phyloP scores from a whole-genome alignment of 805 yeast genomes.

The Isabelozyma pseudorhagii region DNA sequence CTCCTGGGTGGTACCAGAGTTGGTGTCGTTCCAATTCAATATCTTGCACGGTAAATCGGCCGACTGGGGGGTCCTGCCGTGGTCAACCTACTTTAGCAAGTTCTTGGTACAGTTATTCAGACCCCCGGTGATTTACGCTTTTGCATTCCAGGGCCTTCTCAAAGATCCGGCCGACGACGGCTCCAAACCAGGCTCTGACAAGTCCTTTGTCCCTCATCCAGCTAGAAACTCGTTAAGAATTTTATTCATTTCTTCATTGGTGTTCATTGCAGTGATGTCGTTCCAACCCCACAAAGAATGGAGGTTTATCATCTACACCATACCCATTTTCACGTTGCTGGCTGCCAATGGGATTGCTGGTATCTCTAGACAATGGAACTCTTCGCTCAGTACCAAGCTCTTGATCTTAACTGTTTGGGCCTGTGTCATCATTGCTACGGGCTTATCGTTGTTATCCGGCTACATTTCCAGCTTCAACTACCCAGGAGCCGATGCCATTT shows the following conservation, averaged over 20 bases:
- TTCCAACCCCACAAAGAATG: constrained; percentile 91
- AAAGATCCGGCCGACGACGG: constrained; percentile 42
- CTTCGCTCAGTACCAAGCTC: constrained; percentile 21
- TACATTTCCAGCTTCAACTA: constrained; percentile 71
- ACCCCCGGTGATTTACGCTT: constrained; percentile 44
- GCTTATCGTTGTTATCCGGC: constrained; percentile 50
- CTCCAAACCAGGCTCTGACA: constrained; percentile 12
- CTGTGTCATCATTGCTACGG: constrained; percentile 25
- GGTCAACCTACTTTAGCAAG: constrained; percentile 58
- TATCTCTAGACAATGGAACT: constrained; percentile 15
- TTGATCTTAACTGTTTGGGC: constrained; percentile 19
- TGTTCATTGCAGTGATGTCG: constrained; percentile 65
- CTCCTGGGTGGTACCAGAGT: constrained; percentile 62
- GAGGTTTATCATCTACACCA: constrained; percentile 78
- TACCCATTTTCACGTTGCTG: constrained; percentile 63
- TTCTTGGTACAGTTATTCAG: constrained; percentile 38
- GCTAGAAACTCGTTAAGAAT: constrained; percentile 39
- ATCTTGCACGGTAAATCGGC: constrained; percentile 70
- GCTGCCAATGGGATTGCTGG: constrained; percentile 60
- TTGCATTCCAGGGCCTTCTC: constrained; percentile 35
- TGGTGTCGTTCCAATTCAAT: constrained; percentile 70
- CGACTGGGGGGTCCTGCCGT: constrained; percentile 86
- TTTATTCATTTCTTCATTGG: constrained; percentile 47
- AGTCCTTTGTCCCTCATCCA: constrained; percentile 22
- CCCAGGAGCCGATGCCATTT: constrained; percentile 83